phyloP scores from a whole-genome alignment of 2,329 filamentous ascomycete genomes.

The Coleophoma cylindrospora region DNA sequence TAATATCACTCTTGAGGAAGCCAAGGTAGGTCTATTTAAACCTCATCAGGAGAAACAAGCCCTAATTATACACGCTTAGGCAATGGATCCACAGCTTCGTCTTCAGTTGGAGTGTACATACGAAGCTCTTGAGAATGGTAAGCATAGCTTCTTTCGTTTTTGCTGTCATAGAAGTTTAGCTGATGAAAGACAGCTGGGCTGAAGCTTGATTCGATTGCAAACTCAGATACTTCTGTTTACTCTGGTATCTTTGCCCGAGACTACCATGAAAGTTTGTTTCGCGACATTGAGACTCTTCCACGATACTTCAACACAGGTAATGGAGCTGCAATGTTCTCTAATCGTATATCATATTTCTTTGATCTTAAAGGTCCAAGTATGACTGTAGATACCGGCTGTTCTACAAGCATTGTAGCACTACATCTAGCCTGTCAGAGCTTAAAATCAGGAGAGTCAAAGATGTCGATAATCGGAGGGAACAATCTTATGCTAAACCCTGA shows the following conservation, averaged over 20 bases:
- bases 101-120: slow-evolving; percentile 2
- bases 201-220: background rate
- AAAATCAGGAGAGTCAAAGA: slow-evolving; percentile 35
- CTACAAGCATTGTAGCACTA: slow-evolving; percentile 47
- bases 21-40: slow-evolving; percentile 4
- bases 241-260: background rate
- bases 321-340: slow-evolving; percentile 38
- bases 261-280: slow-evolving; percentile 1
- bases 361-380: slow-evolving; percentile 51
- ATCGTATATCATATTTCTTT: slow-evolving; percentile 50
- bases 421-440: slow-evolving; percentile 48
- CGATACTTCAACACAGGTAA: slow-evolving; percentile 21
- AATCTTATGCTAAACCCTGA: slow-evolving; percentile 15
- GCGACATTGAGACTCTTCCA: slow-evolving; percentile 1
- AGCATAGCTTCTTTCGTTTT: background rate
- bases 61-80: background rate
- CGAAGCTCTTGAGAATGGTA: slow-evolving; percentile 3
- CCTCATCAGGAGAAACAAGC: too few relatives aligned
- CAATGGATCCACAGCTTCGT: slow-evolving; percentile 12
- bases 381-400: slow-evolving; percentile 57
- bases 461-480: slow-evolving; percentile 37
- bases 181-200: background rate
- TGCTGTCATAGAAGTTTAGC: background rate
- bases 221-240: background rate
- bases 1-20: slow-evolving; percentile 5